Conservation (phyloP, 73 alveolate genomes). For the Tetrahymena elliotti region DNA sequence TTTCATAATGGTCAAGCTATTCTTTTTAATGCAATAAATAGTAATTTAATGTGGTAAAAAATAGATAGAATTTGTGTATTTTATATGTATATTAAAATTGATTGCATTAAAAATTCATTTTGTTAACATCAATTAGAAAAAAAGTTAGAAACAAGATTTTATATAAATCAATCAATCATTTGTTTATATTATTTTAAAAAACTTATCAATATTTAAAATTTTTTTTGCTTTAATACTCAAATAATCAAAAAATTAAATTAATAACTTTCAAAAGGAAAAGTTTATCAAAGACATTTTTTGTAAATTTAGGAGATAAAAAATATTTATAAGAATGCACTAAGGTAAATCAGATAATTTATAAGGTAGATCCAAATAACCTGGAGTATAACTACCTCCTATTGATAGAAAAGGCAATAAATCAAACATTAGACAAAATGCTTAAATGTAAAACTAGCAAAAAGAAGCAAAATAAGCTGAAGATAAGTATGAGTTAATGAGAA, state of each 20-base stretch:
- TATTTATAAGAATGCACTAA: not conserved
- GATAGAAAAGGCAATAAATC: not conserved
- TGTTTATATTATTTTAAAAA: not conserved
- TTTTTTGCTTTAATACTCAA: not conserved
- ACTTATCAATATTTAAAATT: not conserved
- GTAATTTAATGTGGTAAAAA: no score
- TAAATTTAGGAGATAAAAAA: not conserved
- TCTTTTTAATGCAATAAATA: no score
- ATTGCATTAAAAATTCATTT: not conserved
- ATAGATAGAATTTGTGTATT: no score
- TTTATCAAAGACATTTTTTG: not conserved
- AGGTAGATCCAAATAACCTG: not conserved
- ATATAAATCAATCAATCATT: not conserved
- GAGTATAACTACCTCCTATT: not conserved
- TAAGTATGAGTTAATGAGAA: not conserved
- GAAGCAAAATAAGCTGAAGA: not conserved
- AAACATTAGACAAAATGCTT: not conserved
- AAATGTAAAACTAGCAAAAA: not conserved
- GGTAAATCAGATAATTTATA: not conserved
- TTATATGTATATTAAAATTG: no score
- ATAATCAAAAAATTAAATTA: not conserved
- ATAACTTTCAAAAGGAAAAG: not conserved
- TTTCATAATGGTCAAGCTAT: no score
- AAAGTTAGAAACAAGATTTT: not conserved
- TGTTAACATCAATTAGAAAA: not conserved